Percentiles rank a stretch among this genome's conserved stretches.
phyloP scores from a whole-genome alignment of 495 filamentous ascomycete species.

The Penicillium egyptiacum region DNA sequence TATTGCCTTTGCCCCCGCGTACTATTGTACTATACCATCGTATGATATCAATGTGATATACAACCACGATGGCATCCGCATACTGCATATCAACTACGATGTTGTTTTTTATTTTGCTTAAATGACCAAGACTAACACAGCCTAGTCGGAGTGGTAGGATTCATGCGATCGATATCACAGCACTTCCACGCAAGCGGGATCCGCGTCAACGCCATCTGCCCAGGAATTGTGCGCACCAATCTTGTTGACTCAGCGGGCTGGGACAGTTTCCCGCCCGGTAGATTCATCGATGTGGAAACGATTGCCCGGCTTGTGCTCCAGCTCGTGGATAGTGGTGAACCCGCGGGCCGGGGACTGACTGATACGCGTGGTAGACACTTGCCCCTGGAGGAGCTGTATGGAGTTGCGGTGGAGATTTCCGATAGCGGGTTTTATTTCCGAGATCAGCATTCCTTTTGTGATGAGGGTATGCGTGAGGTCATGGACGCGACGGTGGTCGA shows the following conservation, averaged over 20 bases:
- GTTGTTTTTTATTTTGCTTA: background rate
- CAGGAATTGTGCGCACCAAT: constrained; percentile 23
- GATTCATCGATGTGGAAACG: constrained; percentile 15
- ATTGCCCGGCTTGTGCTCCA: constrained; percentile 16
- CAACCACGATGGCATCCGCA: no score
- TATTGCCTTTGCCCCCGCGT: background rate
- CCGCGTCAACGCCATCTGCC: constrained; percentile 26
- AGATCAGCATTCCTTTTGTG: constrained; percentile 24
- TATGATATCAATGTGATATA: constrained; percentile 1
- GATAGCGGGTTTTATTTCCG: constrained; percentile 22
- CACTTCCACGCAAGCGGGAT: constrained; percentile 16
- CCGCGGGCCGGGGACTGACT: constrained; percentile 18
- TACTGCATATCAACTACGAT: background rate
- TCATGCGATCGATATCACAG: constrained; percentile 23
- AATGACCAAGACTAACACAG: background rate
- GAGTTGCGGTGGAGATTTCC: constrained; percentile 25
- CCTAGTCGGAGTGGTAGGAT: constrained; percentile 23
- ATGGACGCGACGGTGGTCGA: constrained; percentile 28
- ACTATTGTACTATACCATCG: background rate
- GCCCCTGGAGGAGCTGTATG: constrained; percentile 13
- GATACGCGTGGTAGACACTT: constrained; percentile 13
- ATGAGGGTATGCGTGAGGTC: constrained; percentile 25
- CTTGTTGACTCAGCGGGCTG: constrained; percentile 19
- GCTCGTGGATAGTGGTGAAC: constrained; percentile 20
- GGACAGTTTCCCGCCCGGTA: constrained; percentile 15